These are phyloP conservation scores for Marchantia paleacea DNA, from an alignment of 225 moss, liverwort and hornwort genomes.

Conservation along the genomic window DNA sequence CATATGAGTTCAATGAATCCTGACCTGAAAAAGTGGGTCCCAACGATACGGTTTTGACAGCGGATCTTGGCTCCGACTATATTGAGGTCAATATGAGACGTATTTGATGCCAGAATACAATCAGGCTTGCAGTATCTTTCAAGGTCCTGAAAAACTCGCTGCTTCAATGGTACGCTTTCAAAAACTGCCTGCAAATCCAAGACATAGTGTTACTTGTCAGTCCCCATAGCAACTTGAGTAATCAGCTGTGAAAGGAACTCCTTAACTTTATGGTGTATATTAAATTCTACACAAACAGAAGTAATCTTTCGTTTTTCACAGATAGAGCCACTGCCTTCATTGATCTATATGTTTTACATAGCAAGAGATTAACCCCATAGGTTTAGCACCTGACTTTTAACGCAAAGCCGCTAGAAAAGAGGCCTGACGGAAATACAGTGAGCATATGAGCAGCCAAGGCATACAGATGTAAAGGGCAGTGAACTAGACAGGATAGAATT, in stretches of 20 bases:
- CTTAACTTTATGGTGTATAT: background rate
- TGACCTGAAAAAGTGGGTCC: slow-evolving; percentile 91
- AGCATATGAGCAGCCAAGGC: no score
- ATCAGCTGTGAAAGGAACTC: background rate
- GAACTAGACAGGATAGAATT: no score
- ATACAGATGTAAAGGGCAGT: no score
- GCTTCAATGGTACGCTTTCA: slow-evolving; percentile 70
- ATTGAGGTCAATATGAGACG: slow-evolving; percentile 66
- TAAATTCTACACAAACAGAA: background rate
- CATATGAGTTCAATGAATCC: background rate
- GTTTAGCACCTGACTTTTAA: no score
- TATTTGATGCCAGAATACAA: slow-evolving; percentile 83
- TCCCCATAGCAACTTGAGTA: background rate
- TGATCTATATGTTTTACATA: no score
- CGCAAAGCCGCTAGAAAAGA: no score
- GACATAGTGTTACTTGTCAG: background rate
- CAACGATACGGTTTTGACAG: slow-evolving; percentile 62
- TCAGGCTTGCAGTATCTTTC: slow-evolving; percentile 72
- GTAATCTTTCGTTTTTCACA: no score
- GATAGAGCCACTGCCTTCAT: no score
- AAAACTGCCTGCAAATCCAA: slow-evolving; percentile 60
- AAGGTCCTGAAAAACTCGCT: slow-evolving; percentile 69
- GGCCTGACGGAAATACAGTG: no score
- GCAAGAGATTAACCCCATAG: no score
- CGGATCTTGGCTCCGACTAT: slow-evolving; percentile 60